Evolutionary conservation across 257 asterid species (phyloP), one percentile per base, ranked within the genome.

Genomic region (Cynanchum wilfordii): DNA sequence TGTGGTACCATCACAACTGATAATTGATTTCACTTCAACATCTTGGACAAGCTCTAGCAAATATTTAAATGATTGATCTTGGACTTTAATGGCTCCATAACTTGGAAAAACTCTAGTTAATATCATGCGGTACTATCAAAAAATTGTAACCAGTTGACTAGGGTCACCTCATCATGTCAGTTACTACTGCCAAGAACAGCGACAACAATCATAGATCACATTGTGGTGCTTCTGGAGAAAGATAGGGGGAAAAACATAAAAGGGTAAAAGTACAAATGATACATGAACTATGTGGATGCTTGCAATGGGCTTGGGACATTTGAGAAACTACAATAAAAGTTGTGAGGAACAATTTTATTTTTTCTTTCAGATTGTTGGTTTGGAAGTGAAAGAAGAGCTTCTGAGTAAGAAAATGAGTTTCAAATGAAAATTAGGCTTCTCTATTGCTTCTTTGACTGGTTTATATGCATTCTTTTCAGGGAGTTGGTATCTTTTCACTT

Each of bases 331-430:
- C 13, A 20, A 54, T 54, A 54, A 54, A 54, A 20, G 59, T 19
- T 54, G 15, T 6, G 22, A 54, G 59, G 22, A 54, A 20, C 10
- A 54, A 54, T 20, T 42, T 42, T 42, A 54, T 19, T 20, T 20
- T 54, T 54, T 4, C 25, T 54, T 56, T 22, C 2, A 4, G 30
- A n/a, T 22, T 56, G 15, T n/a, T 55, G 25, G 60, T 56, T 56
- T 56, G 7, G 62, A 56, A 56, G 16, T 55, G 38, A 66, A 63
- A n/a, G 70, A 49, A 25, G 29, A 16, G 70, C 54, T n/a, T 65
- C 17, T 40, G 20, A 22, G 4, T 49, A 27, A 50, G 40, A 11
- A 7, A 16, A 44, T 12, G 56, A 22, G 38, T 5, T 24, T 55
- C 11, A 9, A 6, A 5, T 36, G 13, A 49, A 13, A 49, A 47